phyloP scores from a whole-genome alignment of 441 rosid species.

The Bruguiera hainesii region DNA sequence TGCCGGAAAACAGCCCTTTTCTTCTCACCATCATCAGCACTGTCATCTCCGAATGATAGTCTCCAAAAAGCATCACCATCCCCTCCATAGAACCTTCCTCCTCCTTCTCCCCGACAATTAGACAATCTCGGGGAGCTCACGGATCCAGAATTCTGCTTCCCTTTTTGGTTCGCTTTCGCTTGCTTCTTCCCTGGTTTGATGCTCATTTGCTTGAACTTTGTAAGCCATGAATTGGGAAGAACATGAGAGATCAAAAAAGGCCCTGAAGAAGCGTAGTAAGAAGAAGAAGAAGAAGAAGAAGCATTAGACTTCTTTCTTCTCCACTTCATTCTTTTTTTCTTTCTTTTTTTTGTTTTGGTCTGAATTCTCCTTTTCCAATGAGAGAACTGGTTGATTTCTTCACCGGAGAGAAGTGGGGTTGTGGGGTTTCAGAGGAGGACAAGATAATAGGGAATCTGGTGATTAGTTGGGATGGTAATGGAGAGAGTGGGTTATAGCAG shows the following conservation, averaged over 20 bases:
- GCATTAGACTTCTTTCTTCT: conserved; percentile 48
- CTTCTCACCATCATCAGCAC: conserved; percentile 21
- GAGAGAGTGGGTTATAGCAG: conserved; percentile 31
- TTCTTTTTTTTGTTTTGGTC: too few species aligned
- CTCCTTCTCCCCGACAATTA: conserved; percentile 22
- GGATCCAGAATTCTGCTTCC: conserved; percentile 27
- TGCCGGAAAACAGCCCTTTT: conserved; percentile 18
- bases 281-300: conserved; percentile 23
- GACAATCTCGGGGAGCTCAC: conserved; percentile 23
- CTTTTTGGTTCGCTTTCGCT: conserved; percentile 32
- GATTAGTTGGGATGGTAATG: conserved; percentile 11
- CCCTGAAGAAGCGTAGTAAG: conserved; percentile 1
- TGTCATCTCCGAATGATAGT: conserved; percentile 43
- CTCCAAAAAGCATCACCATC: conserved; percentile 57
- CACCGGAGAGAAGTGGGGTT: background rate
- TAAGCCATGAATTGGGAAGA: conserved; percentile 51
- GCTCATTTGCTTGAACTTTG: conserved; percentile 58
- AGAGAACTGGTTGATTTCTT: conserved; percentile 3
- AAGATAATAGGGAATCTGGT: conserved; percentile 22
- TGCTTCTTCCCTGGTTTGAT: conserved; percentile 33
- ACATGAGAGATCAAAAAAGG: conserved; percentile 56
- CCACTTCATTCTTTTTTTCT: conserved; percentile 55
- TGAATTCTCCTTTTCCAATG: background rate
- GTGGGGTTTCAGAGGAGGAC: conserved; percentile 13
- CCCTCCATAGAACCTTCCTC: conserved; percentile 37